Percentiles rank a stretch among this genome's conserved stretches.
phyloP scores from a whole-genome alignment of 1,284 basidiomycete species.

The Leccinum griseonigrum region DNA sequence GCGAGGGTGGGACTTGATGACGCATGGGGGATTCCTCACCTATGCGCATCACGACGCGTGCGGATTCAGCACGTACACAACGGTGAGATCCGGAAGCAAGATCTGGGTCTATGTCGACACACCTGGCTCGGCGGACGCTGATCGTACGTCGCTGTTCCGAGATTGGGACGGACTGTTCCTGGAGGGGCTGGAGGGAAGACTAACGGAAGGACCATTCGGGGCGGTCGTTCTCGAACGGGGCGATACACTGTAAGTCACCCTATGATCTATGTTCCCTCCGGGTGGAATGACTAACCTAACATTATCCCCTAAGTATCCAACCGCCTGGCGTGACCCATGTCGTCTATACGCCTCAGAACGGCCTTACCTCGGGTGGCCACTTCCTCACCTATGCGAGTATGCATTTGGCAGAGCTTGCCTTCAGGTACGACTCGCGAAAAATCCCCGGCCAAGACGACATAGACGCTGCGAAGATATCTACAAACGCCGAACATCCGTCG shows the following conservation, averaged over 20 bases:
- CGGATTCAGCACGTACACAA: neutral
- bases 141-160: neutral
- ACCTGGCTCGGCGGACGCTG: too few species aligned
- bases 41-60: neutral
- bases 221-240: neutral
- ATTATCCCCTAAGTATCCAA: neutral
- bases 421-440: neutral
- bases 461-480: neutral
- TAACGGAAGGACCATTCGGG: neutral
- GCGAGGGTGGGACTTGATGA: neutral
- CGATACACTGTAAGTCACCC: neutral
- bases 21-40: neutral
- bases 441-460: neutral
- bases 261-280: too few species aligned
- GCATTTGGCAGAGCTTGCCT: neutral
- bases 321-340: neutral
- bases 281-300: neutral
- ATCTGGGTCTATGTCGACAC: neutral
- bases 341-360: neutral
- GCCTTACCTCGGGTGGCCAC: neutral
- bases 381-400: neutral
- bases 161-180: neutral
- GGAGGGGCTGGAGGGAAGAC: neutral
- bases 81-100: neutral
- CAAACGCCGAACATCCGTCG: neutral